Conservation (phyloP, 1,139 yeast species). For the Yamadazyma sp. region DNA sequence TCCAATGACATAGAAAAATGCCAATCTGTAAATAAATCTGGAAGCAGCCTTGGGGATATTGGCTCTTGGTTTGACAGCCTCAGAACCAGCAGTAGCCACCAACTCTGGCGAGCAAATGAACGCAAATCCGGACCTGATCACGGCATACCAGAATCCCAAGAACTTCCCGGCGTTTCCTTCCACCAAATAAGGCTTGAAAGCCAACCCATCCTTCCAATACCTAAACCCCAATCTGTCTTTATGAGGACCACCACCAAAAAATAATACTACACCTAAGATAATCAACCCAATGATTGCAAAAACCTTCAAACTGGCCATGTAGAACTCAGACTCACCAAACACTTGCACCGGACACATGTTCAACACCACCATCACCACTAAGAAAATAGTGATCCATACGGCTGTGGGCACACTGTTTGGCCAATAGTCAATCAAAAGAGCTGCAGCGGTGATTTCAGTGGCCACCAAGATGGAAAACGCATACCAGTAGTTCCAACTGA, state of each 20-base stretch:
- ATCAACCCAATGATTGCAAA: slow-evolving; percentile 39
- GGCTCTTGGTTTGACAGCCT: slow-evolving; percentile 44
- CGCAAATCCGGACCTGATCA: slow-evolving; percentile 41
- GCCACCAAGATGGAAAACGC: slow-evolving; percentile 51
- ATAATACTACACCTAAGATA: slow-evolving; percentile 43
- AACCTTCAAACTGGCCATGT: slow-evolving; percentile 59
- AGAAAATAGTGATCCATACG: slow-evolving; percentile 55
- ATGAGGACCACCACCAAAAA: slow-evolving; percentile 54
- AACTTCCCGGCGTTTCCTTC: slow-evolving; percentile 61
- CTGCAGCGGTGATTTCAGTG: slow-evolving; percentile 54
- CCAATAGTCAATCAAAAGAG: slow-evolving; percentile 58
- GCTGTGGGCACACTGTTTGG: slow-evolving; percentile 47
- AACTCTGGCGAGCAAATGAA: slow-evolving; percentile 43
- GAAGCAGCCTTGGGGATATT: slow-evolving; percentile 47
- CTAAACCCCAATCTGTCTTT: slow-evolving; percentile 62
- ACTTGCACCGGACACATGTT: slow-evolving; percentile 48
- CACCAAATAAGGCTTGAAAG: slow-evolving; percentile 46
- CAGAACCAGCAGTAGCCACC: slow-evolving; percentile 41
- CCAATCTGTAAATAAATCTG: slow-evolving; percentile 48
- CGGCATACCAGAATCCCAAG: slow-evolving; percentile 40
- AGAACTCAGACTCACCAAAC: slow-evolving; percentile 68
- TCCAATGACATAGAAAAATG: slow-evolving; percentile 47
- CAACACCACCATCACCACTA: slow-evolving; percentile 35
- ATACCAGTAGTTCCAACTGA: slow-evolving; percentile 50
- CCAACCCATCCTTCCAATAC: slow-evolving; percentile 63